Percentiles rank a stretch among this genome's conserved stretches.
These are phyloP conservation scores for Oryza meyeriana DNA, from an alignment of 176 grass and related monocot species.

Conservation along the genomic window DNA sequence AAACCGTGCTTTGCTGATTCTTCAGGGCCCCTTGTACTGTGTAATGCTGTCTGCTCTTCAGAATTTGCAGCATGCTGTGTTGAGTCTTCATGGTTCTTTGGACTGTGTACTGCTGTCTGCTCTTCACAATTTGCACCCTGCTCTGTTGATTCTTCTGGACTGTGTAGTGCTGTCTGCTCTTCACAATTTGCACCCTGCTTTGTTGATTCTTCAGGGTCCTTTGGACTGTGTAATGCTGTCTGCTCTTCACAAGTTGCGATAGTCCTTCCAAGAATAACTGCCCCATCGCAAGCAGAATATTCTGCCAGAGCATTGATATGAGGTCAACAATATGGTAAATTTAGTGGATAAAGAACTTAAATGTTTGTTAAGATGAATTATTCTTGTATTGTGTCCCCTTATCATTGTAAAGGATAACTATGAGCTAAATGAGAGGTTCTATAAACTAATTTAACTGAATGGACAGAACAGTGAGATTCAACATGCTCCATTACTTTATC, in stretches of 20 bases:
- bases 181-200: no score
- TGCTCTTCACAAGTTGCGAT: slow-evolving; percentile 18
- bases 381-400: not conserved
- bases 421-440: no score
- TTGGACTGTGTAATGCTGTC: no score
- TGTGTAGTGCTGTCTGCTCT: no score
- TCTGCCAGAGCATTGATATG: slow-evolving; percentile 9
- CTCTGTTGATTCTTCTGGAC: no score
- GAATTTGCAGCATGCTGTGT: no score
- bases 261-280: not conserved
- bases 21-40: not conserved
- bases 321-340: slow-evolving; percentile 14
- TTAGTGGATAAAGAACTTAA: not conserved
- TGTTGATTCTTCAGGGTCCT: no score
- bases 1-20: slow-evolving; percentile 38
- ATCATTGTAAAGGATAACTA: not conserved
- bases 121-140: no score
- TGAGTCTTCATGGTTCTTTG: no score
- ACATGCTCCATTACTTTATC: slow-evolving; percentile 1
- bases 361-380: not conserved
- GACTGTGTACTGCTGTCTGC: no score
- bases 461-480: not conserved
- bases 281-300: not conserved
- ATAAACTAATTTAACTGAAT: slow-evolving; percentile 30
- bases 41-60: no score